Evolutionary conservation across 192 early-diverging fungal genomes (phyloP).

Genomic region (Rhizophagus sp.): DNA sequence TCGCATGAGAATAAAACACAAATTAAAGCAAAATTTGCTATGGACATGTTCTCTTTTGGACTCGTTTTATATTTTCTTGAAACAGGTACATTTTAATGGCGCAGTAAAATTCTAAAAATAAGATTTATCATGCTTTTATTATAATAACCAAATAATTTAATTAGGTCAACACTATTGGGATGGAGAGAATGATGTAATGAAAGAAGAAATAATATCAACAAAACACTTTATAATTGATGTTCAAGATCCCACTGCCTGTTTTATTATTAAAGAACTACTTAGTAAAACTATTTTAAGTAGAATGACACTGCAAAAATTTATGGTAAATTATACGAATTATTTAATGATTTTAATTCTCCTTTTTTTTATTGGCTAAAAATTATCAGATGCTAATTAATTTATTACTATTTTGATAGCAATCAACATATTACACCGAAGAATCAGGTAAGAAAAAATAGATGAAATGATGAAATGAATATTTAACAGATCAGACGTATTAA

Average conservation of each 20-base stretch:
- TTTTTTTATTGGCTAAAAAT: no score
- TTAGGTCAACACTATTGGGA: not conserved
- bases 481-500: not conserved
- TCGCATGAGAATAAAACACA: not conserved
- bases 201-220: not conserved
- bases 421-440: no score
- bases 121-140: not conserved
- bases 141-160: not conserved
- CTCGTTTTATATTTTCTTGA: conserved; percentile 10
- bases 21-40: not conserved
- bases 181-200: not conserved
- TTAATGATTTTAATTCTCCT: no score
- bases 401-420: no score
- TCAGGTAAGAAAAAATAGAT: no score
- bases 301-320: no score
- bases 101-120: not conserved
- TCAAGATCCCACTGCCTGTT: no score
- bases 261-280: no score
- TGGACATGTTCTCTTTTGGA: conserved; percentile 20
- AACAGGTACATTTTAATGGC: not conserved
- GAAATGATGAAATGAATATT: not conserved
- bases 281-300: no score
- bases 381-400: no score
- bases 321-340: no score
- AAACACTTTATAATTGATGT: no score